phyloP scores from a whole-genome alignment of 192 early-diverging fungal genomes.

The Entomortierella beljakovae region DNA sequence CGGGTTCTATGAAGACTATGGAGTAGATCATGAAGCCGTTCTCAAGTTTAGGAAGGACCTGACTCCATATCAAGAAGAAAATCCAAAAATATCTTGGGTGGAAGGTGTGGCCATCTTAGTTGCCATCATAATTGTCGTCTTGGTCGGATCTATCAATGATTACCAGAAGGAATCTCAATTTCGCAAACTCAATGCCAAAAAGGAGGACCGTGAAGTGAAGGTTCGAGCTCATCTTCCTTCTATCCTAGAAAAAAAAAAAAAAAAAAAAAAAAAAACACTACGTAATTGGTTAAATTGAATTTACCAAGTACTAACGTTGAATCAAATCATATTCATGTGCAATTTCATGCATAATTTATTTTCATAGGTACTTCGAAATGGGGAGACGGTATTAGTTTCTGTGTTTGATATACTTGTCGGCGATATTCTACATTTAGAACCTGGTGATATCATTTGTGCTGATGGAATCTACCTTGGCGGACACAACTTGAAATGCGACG shows the following conservation, averaged over 20 bases:
- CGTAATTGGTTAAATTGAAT: background rate
- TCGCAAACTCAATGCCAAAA: constrained; percentile 86
- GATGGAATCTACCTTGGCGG: constrained; percentile 89
- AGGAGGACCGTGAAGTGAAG: constrained; percentile 83
- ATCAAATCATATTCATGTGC: background rate
- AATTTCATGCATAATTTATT: background rate
- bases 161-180: constrained; percentile 91
- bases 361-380: constrained; percentile 74
- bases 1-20: constrained; percentile 86
- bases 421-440: constrained; percentile 88
- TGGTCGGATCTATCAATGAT: constrained; percentile 85
- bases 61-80: constrained; percentile 51
- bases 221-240: constrained; percentile 21
- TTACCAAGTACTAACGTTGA: background rate
- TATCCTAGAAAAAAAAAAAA: background rate
- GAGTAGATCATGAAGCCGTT: constrained; percentile 32
- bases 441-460: constrained; percentile 93
- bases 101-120: constrained; percentile 89
- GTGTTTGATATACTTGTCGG: constrained; percentile 89
- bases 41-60: constrained; percentile 49
- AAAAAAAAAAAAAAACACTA: background rate
- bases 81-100: constrained; percentile 81
- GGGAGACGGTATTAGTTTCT: constrained; percentile 74
- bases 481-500: constrained; percentile 89
- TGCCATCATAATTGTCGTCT: constrained; percentile 82